Evolutionary conservation across 2,329 filamentous ascomycete species (phyloP).

Genomic region (Fonsecaea multimorphosa): DNA sequence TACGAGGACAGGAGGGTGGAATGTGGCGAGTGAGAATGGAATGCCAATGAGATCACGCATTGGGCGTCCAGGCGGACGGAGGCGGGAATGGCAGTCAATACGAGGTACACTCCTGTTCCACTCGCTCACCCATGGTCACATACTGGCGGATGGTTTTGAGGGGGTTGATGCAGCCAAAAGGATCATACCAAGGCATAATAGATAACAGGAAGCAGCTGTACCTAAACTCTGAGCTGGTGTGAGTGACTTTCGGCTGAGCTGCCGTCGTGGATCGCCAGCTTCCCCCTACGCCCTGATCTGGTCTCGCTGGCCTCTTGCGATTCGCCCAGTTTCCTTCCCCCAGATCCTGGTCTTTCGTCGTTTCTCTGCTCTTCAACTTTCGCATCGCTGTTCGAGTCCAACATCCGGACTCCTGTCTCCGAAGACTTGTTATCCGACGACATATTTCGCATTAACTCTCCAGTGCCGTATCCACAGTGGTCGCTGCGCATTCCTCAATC

Average conservation of each 20-base stretch:
- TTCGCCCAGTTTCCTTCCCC: slow-evolving; percentile 1
- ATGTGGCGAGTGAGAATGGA: not conserved
- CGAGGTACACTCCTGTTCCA: not conserved
- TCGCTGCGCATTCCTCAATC: not conserved
- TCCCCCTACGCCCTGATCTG: not conserved
- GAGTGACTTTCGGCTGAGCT: slow-evolving; percentile 4
- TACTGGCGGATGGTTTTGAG: not conserved
- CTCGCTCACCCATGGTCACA: not conserved
- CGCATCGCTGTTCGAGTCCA: slow-evolving; percentile 2
- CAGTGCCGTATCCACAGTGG: not conserved
- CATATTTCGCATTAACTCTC: not conserved
- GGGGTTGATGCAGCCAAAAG: not conserved
- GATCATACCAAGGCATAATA: too few relatives aligned
- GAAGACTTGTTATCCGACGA: not conserved
- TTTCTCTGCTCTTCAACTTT: not conserved
- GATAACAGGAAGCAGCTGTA: too few relatives aligned
- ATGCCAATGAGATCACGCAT: not conserved
- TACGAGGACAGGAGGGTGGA: not conserved
- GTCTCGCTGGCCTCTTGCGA: not conserved
- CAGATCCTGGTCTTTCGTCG: slow-evolving; percentile 6
- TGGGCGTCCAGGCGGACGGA: not conserved
- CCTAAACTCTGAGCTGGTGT: too few relatives aligned
- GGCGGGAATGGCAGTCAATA: not conserved
- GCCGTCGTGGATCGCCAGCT: not conserved
- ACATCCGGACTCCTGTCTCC: not conserved